Conservation (phyloP, 116 monocot genomes). For the Phalaenopsis hybrid region DNA sequence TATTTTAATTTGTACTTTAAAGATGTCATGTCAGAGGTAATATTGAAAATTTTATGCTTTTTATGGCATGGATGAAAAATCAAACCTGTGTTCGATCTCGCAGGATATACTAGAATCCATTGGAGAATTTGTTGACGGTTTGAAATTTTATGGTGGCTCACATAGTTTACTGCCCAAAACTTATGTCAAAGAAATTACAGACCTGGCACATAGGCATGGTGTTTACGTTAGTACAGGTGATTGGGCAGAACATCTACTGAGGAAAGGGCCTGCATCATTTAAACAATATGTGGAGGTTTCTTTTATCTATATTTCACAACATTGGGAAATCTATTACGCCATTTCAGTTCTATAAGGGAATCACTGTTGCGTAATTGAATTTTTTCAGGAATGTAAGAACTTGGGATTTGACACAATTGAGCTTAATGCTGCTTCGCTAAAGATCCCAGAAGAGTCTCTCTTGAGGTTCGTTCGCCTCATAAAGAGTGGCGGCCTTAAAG, state of each 20-base stretch:
- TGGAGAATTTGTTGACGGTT: constrained; percentile 77
- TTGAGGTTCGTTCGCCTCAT: constrained; percentile 66
- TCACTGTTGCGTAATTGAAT: neutral
- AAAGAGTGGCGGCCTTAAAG: constrained; percentile 69
- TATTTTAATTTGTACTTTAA: neutral
- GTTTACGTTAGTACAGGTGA: constrained; percentile 88
- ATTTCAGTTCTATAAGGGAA: neutral
- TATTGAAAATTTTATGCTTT: neutral
- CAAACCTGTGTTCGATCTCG: neutral
- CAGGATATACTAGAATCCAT: constrained; percentile 71
- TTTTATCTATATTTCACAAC: neutral
- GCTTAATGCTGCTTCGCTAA: constrained; percentile 60
- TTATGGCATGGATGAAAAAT: neutral
- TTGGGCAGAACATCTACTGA: constrained; percentile 73
- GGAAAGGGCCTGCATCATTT: constrained; percentile 60
- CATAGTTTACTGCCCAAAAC: constrained; percentile 56
- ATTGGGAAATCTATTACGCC: neutral
- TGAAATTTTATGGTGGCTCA: constrained; percentile 83
- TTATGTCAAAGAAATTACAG: constrained; percentile 64
- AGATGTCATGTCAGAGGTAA: neutral
- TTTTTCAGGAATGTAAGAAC: constrained; percentile 65
- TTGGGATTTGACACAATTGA: constrained; percentile 90
- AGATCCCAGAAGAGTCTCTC: constrained; percentile 66
- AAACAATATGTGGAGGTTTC: constrained; percentile 71
- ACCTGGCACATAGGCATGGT: constrained; percentile 72